A percentile compares a stretch with the other conserved stretches of the same genome.
Evolutionary conservation across 2,329 filamentous ascomycete species (phyloP).

Genomic region (Paramyrothecium sp.): DNA sequence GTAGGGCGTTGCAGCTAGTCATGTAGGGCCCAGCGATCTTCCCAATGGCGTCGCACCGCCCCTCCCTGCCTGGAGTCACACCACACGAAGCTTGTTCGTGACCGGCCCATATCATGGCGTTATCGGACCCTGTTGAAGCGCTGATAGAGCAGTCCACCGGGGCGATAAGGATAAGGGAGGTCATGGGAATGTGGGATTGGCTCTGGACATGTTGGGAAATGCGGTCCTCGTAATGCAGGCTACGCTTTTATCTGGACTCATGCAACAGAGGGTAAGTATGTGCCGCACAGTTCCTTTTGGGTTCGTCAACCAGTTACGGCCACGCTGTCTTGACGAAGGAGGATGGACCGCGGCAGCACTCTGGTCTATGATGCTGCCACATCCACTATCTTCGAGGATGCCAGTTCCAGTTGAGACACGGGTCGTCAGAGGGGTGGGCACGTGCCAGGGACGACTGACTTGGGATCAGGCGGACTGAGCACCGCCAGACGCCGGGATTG

Average conservation of each 20-base stretch:
- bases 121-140: not conserved
- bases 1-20: not conserved
- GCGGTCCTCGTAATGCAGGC: too few relatives aligned
- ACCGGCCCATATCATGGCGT: not conserved
- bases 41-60: not conserved
- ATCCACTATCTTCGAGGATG: not conserved
- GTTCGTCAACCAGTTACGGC: too few relatives aligned
- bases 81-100: not conserved
- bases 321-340: too few relatives aligned
- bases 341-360: not conserved
- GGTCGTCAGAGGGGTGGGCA: not conserved
- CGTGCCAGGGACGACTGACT: slow-evolving; percentile 1
- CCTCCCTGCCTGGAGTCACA: not conserved
- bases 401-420: not conserved
- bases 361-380: not conserved
- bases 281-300: too few relatives aligned
- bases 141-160: not conserved
- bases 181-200: not conserved
- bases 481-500: not conserved
- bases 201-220: not conserved
- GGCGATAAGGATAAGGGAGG: not conserved
- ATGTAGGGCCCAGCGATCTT: not conserved
- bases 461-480: not conserved
- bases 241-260: too few relatives aligned
- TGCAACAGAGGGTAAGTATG: too few relatives aligned